Conservation (phyloP, 2,329 filamentous ascomycete genomes). For the Arthrobotrys sphaeroides region DNA sequence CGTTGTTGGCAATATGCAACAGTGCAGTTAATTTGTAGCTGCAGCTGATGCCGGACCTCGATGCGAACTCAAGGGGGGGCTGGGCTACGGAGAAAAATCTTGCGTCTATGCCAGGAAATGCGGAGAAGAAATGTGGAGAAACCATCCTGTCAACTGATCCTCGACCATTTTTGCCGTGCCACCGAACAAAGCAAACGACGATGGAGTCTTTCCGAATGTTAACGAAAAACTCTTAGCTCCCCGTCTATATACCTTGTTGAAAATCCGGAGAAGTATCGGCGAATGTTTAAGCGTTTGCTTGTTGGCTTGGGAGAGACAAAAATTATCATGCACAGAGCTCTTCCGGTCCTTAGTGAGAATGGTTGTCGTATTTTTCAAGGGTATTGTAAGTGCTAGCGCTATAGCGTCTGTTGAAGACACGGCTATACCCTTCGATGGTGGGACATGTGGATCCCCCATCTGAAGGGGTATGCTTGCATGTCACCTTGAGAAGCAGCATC, state of each 20-base stretch:
- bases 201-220: slow-evolving; percentile 48
- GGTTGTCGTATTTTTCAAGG: slow-evolving; percentile 13
- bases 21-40: slow-evolving; percentile 28
- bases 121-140: slow-evolving; percentile 52
- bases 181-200: neutral
- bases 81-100: slow-evolving; percentile 18
- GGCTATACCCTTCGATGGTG: slow-evolving; percentile 30
- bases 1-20: slow-evolving; percentile 43
- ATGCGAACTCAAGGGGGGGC: neutral
- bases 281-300: slow-evolving; percentile 1
- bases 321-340: slow-evolving; percentile 11
- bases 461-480: slow-evolving; percentile 40
- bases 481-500: slow-evolving; percentile 22
- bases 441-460: slow-evolving; percentile 25
- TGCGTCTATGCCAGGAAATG: slow-evolving; percentile 4
- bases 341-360: slow-evolving; percentile 16
- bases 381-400: neutral
- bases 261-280: slow-evolving; percentile 41
- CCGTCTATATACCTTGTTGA: slow-evolving; percentile 27
- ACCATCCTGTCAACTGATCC: slow-evolving; percentile 30
- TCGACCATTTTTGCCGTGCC: slow-evolving; percentile 22
- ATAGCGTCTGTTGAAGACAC: slow-evolving; percentile 19
- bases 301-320: neutral
- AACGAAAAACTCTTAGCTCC: neutral
- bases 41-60: slow-evolving; percentile 2